Base-by-base conservation (phyloP, 352 stramenopile species). In the Thalassiosira livingstoniorum region DNA sequence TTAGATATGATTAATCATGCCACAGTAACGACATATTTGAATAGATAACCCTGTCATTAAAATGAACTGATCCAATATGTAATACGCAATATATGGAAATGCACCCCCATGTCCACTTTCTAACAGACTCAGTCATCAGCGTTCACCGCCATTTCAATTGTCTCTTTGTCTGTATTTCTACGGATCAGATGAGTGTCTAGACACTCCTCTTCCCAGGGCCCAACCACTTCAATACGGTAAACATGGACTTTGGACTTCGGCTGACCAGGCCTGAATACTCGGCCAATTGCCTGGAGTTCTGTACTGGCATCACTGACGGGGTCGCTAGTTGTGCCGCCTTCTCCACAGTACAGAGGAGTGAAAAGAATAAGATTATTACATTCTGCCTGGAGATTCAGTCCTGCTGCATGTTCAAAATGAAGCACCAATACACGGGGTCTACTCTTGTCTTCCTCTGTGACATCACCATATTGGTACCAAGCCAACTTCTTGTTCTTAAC, bases 301-400 rank as follows among this genome's bases (percentile, higher is more conserved):
- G 79, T 87, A 31, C 78, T 89, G 29, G 66, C 72, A 78, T 92
- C 87, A 0, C 68, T 47, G 2, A 92, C 83, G 21, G 79, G 35
- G 57, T 92, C 84, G 34, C 65, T 47, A 34, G 75, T 67, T 3
- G 74, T 81, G 25, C 72, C 72, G 11, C 72, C 62, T 45, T 73
- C 62, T 29, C 87, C 83, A 29, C 78, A 58, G 43, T 90, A 92
- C 27, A 91, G 67, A 39, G 87, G 87, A 37, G 75, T 67, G 66
- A 81, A 91, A n/a, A 92, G 64, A 70, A 92, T 87, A 2, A 92
- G 18, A 67, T 92, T 86, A 66, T 91, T 67, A 61, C 85, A 90
- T 35, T 83, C 85, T 15, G 68, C 61, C 72, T 92, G 81, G 3
- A 92, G 63, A 69, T 92, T 92, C n/a, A 90, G 57, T 11, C 87